phyloP scores from a whole-genome alignment of 192 early-diverging fungal genomes.

The Coemansia reversa region DNA sequence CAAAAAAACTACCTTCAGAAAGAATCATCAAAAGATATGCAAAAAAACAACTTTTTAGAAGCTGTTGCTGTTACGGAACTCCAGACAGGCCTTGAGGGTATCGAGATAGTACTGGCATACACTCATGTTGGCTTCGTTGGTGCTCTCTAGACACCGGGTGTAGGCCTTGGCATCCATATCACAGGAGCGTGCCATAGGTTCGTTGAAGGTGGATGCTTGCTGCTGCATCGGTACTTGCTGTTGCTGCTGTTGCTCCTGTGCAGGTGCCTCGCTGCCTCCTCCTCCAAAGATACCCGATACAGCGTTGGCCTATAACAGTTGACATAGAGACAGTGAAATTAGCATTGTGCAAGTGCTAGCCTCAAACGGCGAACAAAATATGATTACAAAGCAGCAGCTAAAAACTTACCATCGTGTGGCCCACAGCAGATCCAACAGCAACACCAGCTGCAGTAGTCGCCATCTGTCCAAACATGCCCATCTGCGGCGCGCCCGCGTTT shows the following conservation, averaged over 20 bases:
- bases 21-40: too few species aligned
- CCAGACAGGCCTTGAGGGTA: slow-evolving; percentile 86
- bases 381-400: not conserved
- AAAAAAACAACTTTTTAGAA: slow-evolving; percentile 7
- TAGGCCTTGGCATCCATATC: slow-evolving; percentile 81
- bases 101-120: slow-evolving; percentile 92
- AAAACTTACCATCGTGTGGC: slow-evolving; percentile 58
- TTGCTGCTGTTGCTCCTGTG: slow-evolving; percentile 43
- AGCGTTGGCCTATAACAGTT: slow-evolving; percentile 25
- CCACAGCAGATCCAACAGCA: slow-evolving; percentile 84
- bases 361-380: slow-evolving; percentile 1
- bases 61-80: slow-evolving; percentile 17
- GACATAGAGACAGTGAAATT: not conserved
- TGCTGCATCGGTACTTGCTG: slow-evolving; percentile 29
- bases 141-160: slow-evolving; percentile 81
- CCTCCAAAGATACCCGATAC: slow-evolving; percentile 54
- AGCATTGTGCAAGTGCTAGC: not conserved
- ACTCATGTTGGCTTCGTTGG: slow-evolving; percentile 72
- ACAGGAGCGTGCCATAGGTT: slow-evolving; percentile 48
- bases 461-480: slow-evolving; percentile 73
- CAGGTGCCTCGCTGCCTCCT: slow-evolving; percentile 39
- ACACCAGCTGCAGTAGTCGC: slow-evolving; percentile 93
- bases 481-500: slow-evolving; percentile 58
- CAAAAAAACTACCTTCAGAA: too few species aligned
- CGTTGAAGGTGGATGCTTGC: slow-evolving; percentile 12